phyloP scores from a whole-genome alignment of 208 protist genomes.

The Trypanosoma rangeli region DNA sequence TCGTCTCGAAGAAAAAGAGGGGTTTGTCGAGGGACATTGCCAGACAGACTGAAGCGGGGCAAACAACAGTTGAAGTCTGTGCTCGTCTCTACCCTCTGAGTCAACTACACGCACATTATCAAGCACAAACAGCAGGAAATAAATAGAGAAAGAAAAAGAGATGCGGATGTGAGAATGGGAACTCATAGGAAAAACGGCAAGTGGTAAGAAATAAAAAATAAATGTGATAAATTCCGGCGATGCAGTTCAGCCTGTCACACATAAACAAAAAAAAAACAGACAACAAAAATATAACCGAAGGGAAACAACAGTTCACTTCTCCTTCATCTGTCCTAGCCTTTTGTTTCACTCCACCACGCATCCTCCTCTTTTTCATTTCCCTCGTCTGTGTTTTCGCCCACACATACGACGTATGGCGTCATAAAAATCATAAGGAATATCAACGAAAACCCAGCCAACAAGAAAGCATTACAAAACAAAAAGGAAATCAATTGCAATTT shows the following conservation, averaged over 20 bases:
- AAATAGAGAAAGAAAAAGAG: not conserved
- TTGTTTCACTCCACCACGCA: too few species aligned
- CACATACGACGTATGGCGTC: too few species aligned
- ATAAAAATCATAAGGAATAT: too few species aligned
- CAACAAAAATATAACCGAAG: not conserved
- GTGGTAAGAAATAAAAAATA: not conserved
- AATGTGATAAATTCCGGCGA: not conserved
- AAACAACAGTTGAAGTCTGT: not conserved
- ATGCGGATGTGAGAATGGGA: not conserved
- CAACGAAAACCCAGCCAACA: not conserved
- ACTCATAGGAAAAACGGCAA: not conserved
- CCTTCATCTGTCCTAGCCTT: not conserved
- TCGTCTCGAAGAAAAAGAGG: conserved; percentile 75
- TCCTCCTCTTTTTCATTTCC: too few species aligned
- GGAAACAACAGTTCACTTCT: not conserved
- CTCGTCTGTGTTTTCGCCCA: too few species aligned
- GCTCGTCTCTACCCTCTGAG: not conserved
- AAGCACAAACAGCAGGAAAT: not conserved
- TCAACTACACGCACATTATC: not conserved
- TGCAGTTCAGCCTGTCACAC: not conserved
- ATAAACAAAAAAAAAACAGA: not conserved
- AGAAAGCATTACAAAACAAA: conserved; percentile 21
- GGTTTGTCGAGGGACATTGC: conserved; percentile 9
- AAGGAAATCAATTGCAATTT: conserved; percentile 1
- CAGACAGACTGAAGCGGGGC: not conserved